Conservation (phyloP, 2,329 filamentous ascomycete genomes). For the Aspergillus hortae region DNA sequence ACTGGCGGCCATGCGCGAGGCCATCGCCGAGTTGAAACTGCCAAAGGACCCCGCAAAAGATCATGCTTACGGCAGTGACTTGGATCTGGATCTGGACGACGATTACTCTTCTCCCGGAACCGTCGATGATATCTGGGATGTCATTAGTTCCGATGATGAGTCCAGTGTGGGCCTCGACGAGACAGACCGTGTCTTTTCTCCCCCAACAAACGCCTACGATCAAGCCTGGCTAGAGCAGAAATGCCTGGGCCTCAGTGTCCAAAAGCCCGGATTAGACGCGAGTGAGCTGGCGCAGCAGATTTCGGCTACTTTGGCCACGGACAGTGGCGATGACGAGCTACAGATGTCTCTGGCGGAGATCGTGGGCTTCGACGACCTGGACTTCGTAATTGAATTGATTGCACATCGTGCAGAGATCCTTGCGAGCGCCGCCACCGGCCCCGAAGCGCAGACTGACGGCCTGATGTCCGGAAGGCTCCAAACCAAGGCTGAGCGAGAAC, state of each 20-base stretch:
- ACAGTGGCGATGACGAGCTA: conserved; percentile 75
- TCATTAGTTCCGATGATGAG: conserved; percentile 71
- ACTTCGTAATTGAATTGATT: conserved; percentile 89
- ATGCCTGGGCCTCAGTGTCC: conserved; percentile 63
- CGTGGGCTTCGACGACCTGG: conserved; percentile 87
- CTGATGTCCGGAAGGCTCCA: conserved; percentile 57
- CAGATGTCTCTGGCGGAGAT: conserved; percentile 87
- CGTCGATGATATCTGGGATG: conserved; percentile 86
- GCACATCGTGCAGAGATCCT: conserved; percentile 68
- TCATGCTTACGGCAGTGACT: conserved; percentile 50
- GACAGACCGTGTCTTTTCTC: conserved; percentile 39
- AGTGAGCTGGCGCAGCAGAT: conserved; percentile 76
- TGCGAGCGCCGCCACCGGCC: conserved; percentile 29
- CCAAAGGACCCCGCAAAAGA: conserved; percentile 47
- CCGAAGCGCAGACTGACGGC: conserved; percentile 41
- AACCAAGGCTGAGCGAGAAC: conserved; percentile 73
- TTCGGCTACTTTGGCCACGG: conserved; percentile 66
- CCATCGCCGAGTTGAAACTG: conserved; percentile 69
- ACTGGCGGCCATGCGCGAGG: conserved; percentile 78
- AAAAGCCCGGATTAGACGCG: conserved; percentile 64
- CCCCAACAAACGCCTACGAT: conserved; percentile 45
- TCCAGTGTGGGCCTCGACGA: conserved; percentile 64
- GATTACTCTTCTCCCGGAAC: conserved; percentile 57
- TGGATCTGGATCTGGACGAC: conserved; percentile 60
- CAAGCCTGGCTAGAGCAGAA: conserved; percentile 67